Base-by-base conservation (phyloP, 345 rosid genomes). In the Populus davidiana region DNA sequence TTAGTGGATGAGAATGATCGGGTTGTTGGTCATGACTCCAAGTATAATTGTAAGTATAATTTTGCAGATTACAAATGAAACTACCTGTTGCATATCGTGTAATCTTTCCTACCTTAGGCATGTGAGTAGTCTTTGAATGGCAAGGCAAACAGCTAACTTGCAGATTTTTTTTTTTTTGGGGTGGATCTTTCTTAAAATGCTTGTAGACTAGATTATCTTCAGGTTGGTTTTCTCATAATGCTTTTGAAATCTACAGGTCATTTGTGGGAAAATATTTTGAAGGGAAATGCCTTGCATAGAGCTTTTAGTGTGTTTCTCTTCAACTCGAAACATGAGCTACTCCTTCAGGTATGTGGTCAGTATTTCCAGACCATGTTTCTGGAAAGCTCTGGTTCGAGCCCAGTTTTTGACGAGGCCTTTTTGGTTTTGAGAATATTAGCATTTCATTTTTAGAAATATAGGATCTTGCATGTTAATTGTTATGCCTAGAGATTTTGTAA, bases 301-400 rank as follows among this genome's bases (percentile, higher is more conserved):
- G 99, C 99, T 50, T 96, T 96, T 82, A 96, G 99, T 71, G 99
- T 96, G 12, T 96, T 96, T 82, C 83, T 96, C 75, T 93, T 94
- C 78, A 96, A 94, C 93, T 84, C 98, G 23, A 96, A 92, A 72
- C 91, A 92, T 72, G 99, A 96, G 91, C 80, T 96, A 65, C 98
- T 96, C 73, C 98, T 96, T 81, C 99, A 96, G 98, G 99, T 96
- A 81, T 78, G 33, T 44, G 23, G 56, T 64, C 68, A 27, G 2
- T 23, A 23, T 14, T 47, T 47, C 52, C 20, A 43, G 47, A 10
- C 14, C 47, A 43, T 11, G 47, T 43, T 33, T 33, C 14, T 43
- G 47, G 47, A 43, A 43, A 43, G 47, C 47, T 10, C 47, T 0
- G 14, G 4, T 43, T 43, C 4, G 12, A 43, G 14, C 47, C 47